phyloP scores from a whole-genome alignment of 176 grass and related monocot genomes.

The Dendrocalamus sinicus region DNA sequence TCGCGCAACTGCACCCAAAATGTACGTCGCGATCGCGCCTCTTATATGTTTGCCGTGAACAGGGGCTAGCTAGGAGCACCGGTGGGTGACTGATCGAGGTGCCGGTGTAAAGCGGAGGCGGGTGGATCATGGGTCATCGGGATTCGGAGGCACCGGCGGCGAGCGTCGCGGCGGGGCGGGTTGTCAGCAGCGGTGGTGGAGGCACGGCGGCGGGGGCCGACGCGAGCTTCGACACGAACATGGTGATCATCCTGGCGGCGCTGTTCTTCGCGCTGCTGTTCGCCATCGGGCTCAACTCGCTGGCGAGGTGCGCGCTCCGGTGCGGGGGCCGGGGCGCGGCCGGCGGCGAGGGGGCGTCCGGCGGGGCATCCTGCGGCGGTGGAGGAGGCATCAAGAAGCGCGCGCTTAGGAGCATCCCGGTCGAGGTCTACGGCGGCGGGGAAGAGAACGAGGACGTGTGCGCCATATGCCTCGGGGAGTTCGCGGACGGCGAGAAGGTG shows the following conservation, averaged over 20 bases:
- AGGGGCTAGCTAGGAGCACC: not conserved
- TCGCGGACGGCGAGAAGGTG: conserved; percentile 73
- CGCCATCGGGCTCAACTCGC: conserved; percentile 66
- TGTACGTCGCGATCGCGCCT: not conserved
- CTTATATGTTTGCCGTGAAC: not conserved
- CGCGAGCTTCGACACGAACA: conserved; percentile 74
- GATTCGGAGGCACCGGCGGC: conserved; percentile 14
- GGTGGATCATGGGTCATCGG: conserved; percentile 22
- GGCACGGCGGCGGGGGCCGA: conserved; percentile 15
- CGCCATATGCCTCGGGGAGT: conserved; percentile 86
- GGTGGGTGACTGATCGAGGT: not conserved
- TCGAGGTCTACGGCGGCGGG: conserved; percentile 58
- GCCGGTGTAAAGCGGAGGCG: not conserved
- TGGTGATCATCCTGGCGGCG: conserved; percentile 78
- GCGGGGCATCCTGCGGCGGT: not conserved
- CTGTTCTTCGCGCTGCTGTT: conserved; percentile 69
- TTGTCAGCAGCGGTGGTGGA: not conserved
- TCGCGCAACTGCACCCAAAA: not conserved
- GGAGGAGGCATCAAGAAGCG: conserved; percentile 56
- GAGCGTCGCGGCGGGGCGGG: not conserved
- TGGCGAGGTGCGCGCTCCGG: conserved; percentile 67
- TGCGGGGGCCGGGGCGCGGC: conserved; percentile 26
- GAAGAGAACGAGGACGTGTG: conserved; percentile 49
- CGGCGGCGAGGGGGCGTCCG: not conserved
- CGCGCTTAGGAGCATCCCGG: conserved; percentile 66